Conservation (phyloP, 2,329 filamentous ascomycete species). For the Paraconiothyrium sp. region DNA sequence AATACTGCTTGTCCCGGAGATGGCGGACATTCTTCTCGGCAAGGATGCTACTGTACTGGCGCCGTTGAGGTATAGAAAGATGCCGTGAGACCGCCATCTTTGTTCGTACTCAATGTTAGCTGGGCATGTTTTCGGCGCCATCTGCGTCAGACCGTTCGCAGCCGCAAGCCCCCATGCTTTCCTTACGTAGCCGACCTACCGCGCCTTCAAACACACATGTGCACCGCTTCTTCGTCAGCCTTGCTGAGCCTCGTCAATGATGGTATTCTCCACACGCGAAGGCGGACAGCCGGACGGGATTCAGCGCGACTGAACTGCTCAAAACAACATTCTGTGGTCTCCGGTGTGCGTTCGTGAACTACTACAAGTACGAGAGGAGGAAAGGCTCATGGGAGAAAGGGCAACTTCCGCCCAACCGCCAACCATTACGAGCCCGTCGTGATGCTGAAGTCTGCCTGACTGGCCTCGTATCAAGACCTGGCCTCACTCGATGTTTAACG, state of each 20-base stretch:
- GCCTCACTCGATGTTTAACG: slow-evolving; percentile 10
- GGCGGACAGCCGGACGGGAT: slow-evolving; percentile 9
- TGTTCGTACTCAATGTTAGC: slow-evolving; percentile 16
- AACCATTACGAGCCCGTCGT: neutral
- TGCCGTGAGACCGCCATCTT: slow-evolving; percentile 2
- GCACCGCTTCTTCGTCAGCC: slow-evolving; percentile 22
- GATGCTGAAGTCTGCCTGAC: slow-evolving; percentile 16
- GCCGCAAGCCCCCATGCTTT: slow-evolving; percentile 11
- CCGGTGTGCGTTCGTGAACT: neutral
- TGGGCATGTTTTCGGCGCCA: slow-evolving; percentile 14
- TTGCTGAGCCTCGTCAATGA: slow-evolving; percentile 40
- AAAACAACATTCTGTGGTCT: neutral
- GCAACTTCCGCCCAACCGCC: neutral
- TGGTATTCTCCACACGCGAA: slow-evolving; percentile 27
- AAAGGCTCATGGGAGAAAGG: neutral
- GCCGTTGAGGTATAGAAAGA: neutral
- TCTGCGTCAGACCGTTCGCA: slow-evolving; percentile 2
- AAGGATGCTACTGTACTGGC: neutral
- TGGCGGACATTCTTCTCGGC: neutral
- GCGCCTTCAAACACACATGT: slow-evolving; percentile 31
- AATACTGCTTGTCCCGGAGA: slow-evolving; percentile 1
- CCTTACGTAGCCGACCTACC: slow-evolving; percentile 28
- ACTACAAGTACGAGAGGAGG: neutral
- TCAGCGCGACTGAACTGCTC: neutral
- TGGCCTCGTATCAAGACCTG: neutral